Base-by-base conservation (phyloP, 1,284 basidiomycete species). In the Ceratobasidium sp. region DNA sequence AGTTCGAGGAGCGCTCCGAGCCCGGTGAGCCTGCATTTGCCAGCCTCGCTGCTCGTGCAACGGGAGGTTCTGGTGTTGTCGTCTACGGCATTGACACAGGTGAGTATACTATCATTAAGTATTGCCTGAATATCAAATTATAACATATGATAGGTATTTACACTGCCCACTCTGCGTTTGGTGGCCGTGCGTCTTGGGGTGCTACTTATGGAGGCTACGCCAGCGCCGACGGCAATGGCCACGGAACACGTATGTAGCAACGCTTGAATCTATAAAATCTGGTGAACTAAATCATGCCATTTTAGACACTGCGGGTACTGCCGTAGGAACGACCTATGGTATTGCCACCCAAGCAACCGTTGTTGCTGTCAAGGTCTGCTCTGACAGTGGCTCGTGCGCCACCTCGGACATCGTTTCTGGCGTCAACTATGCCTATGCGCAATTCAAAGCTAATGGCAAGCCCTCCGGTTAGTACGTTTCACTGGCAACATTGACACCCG, bases 341-440 rank as follows among this genome's bases (percentile, higher is more conserved):
- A 25, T 57, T 3, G 55, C 55, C 13, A 10, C 34, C 87, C 86
- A 86, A 74, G 96, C 95, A 55, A 86, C 91, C 71, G 85, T 99
- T 73, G 87, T 94, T 73, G 97, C 97, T 57, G 96, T 99, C 82
- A 99, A 99, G 86, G 97, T 99, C 22, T 87, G 99, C 62, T 93
- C 94, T 32, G 87, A 90, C 60, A 92, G 94, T 75, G 97, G 96
- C 53, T 92, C 89, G 71, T 97, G 97, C 17, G 86, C 90, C 71
- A 98, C 97, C 94, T 90, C 92, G 57, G 96, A 98, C 76, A 96
- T 98, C 74, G 84, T 98, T 65, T 8, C 38, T 40, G 38, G 38
- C 17, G 17, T 40, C 38, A 40, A 40, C 38, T 40, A 8, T 40
- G 38, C 17, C 17, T 8, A 8, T 40, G 8, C 38, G 10, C 38